phyloP scores from a whole-genome alignment of 306 rosid genomes.

The Gastrolobium bilobum region DNA sequence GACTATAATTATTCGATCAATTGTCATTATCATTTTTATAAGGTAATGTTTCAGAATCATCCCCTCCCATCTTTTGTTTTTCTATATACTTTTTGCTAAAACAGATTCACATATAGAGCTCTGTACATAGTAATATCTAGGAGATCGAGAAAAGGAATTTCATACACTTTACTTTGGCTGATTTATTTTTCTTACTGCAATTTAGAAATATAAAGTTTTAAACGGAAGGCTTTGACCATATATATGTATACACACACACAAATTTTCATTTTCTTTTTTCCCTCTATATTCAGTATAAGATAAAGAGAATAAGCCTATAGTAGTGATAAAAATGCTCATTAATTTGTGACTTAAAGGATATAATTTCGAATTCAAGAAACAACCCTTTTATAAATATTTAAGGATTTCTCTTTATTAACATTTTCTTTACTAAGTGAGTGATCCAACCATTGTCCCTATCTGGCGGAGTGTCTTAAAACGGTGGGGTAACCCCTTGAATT shows the following conservation, averaged over 20 bases:
- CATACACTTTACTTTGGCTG: not conserved
- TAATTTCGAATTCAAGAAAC: no score
- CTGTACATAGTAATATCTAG: no score
- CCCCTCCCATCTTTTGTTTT: not conserved
- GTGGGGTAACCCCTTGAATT: slow-evolving; percentile 26
- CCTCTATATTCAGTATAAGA: no score
- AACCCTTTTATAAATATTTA: no score
- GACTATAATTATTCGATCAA: not conserved
- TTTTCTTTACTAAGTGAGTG: no score
- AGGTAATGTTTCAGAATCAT: not conserved
- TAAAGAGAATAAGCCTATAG: no score
- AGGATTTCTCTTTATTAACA: no score
- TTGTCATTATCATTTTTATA: slow-evolving; percentile 4
- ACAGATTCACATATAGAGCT: no score
- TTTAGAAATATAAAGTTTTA: not conserved
- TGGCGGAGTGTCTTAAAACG: slow-evolving; percentile 19
- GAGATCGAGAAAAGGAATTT: not conserved
- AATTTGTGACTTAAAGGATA: no score
- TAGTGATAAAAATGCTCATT: no score
- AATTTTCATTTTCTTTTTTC: not conserved
- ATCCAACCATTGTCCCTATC: slow-evolving; percentile 26
- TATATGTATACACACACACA: no score
- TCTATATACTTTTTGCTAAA: no score
- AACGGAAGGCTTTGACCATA: not conserved
- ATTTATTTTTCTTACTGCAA: not conserved